A percentile compares a stretch with the other conserved stretches of the same genome.
These are phyloP conservation scores for Gossypium ekmanianum DNA, from an alignment of 345 rosid genomes.

Conservation along the genomic window DNA sequence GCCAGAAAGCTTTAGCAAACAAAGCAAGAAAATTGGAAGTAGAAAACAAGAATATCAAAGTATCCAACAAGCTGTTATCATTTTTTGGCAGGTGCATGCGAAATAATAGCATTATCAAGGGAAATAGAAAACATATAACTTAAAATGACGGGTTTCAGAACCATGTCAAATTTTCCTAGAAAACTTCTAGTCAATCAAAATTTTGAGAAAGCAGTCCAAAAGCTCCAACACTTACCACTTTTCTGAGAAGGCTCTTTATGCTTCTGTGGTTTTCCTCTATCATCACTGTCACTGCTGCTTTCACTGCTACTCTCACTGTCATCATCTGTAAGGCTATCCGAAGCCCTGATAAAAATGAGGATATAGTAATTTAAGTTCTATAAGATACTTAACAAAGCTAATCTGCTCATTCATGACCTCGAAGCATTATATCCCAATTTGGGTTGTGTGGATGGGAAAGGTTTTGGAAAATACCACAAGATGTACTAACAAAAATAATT, in stretches of 20 bases:
- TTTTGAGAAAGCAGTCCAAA: not conserved
- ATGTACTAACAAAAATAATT: not conserved
- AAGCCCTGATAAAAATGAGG: conserved; percentile 42
- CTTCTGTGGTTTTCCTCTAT: conserved; percentile 41
- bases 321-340: conserved; percentile 53
- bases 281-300: conserved; percentile 47
- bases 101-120: not conserved
- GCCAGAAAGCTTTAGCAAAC: not conserved
- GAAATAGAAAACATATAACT: not conserved
- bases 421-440: not conserved
- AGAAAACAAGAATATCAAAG: not conserved
- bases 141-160: not conserved
- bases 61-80: not conserved
- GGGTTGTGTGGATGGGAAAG: not conserved
- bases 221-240: conserved; percentile 37
- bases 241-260: conserved; percentile 35
- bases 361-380: not conserved
- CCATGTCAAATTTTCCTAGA: not conserved
- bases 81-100: not conserved
- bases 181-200: not conserved
- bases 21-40: not conserved
- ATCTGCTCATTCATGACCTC: too few relatives aligned
- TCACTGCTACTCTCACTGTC: conserved; percentile 46
- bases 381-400: too few relatives aligned
- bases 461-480: not conserved